Conservation (phyloP, 345 rosid species). For the Clarkia xantiana region DNA sequence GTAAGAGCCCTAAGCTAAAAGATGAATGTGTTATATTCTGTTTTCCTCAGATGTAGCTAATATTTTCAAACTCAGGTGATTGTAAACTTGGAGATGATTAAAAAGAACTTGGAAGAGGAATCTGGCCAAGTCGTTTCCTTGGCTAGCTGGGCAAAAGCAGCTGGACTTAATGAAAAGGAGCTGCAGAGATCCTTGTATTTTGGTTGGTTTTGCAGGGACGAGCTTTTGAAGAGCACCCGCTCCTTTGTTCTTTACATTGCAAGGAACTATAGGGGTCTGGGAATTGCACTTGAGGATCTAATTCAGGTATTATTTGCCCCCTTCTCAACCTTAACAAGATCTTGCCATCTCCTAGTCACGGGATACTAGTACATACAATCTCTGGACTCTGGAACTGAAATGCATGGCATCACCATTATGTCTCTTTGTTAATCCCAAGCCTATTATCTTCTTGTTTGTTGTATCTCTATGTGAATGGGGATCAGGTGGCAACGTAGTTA, state of each 20-base stretch:
- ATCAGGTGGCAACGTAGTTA: too few relatives aligned
- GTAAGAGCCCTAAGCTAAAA: slow-evolving; percentile 5
- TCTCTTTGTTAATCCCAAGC: too few relatives aligned
- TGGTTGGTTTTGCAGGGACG: slow-evolving; percentile 78
- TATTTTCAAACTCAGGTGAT: slow-evolving; percentile 26
- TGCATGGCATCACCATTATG: too few relatives aligned
- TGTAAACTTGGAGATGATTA: slow-evolving; percentile 52
- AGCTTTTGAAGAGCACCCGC: slow-evolving; percentile 48
- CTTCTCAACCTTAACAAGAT: not conserved
- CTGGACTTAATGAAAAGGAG: slow-evolving; percentile 44
- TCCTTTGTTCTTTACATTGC: slow-evolving; percentile 57
- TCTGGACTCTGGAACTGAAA: too few relatives aligned
- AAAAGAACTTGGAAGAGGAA: slow-evolving; percentile 42
- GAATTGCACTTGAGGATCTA: slow-evolving; percentile 52
- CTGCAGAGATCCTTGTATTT: slow-evolving; percentile 40
- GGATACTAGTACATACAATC: not conserved
- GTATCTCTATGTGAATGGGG: too few relatives aligned
- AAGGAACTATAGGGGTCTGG: slow-evolving; percentile 59
- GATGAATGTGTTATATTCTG: not conserved
- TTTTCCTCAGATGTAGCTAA: slow-evolving; percentile 6
- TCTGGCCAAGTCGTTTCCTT: slow-evolving; percentile 40
- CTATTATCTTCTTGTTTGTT: too few relatives aligned
- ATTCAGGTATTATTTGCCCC: slow-evolving; percentile 35
- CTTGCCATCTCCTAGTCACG: not conserved
- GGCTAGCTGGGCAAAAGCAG: slow-evolving; percentile 80